Percentiles rank a stretch among this genome's conserved stretches.
Conservation (phyloP, 2,329 filamentous ascomycete genomes). For the Sphaerulina vaccinii region DNA sequence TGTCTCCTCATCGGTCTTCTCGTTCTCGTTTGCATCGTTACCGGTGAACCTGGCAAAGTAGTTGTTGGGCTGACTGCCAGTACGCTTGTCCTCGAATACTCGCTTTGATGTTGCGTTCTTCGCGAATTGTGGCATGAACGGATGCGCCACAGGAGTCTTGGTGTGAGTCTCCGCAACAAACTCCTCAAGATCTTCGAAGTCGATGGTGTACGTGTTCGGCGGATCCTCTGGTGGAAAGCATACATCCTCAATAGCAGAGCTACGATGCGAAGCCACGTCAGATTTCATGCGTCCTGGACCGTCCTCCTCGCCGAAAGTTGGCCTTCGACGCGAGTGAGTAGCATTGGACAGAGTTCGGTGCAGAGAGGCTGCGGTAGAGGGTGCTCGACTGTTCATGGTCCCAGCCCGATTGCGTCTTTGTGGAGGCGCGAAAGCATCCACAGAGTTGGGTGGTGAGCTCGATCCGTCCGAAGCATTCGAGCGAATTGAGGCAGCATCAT, state of each 20-base stretch:
- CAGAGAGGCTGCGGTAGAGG: conserved; percentile 59
- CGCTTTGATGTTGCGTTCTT: conserved; percentile 39
- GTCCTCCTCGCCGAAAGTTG: conserved; percentile 59
- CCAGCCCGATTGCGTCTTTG: conserved; percentile 70
- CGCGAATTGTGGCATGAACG: conserved; percentile 36
- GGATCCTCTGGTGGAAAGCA: conserved; percentile 81
- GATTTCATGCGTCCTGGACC: conserved; percentile 55
- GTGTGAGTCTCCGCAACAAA: conserved; percentile 67
- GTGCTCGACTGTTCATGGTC: conserved; percentile 60
- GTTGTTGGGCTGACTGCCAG: conserved; percentile 15
- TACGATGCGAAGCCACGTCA: conserved; percentile 63
- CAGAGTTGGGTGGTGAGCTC: conserved; percentile 88
- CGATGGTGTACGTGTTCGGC: conserved; percentile 77
- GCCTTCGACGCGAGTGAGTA: conserved; percentile 56
- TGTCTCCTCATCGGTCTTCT: conserved; percentile 48
- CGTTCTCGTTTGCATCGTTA: conserved; percentile 26
- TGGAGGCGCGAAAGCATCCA: conserved; percentile 93
- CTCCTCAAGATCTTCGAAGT: conserved; percentile 91
- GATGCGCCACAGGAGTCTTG: conserved; percentile 48
- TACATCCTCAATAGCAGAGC: conserved; percentile 79
- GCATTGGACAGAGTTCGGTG: conserved; percentile 69
- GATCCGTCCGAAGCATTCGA: conserved; percentile 51
- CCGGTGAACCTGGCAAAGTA: conserved; percentile 28
- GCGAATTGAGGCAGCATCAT: conserved; percentile 22
- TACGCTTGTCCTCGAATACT: conserved; percentile 63